These are phyloP conservation scores for Boletus huronensis DNA, from an alignment of 768 basidiomycete species.

Conservation along the genomic window DNA sequence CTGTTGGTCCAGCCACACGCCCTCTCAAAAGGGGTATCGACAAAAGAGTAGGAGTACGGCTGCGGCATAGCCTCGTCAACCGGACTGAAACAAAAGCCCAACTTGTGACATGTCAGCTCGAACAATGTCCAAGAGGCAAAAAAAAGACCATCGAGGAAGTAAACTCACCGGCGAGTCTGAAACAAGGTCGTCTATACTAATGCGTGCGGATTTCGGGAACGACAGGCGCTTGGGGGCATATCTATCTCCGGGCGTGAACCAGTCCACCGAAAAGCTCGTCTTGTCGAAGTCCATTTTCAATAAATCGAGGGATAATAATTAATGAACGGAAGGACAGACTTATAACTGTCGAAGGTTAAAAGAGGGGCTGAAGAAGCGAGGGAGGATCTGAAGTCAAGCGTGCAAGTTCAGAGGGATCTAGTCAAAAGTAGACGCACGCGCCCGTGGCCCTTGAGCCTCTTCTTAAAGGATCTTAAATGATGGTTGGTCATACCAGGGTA, in stretches of 20 bases:
- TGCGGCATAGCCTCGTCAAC: conserved; percentile 8
- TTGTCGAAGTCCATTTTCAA: conserved; percentile 33
- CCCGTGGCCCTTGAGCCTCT: not conserved
- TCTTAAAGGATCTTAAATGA: conserved; percentile 22
- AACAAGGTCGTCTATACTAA: conserved; percentile 30
- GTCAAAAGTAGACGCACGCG: conserved; percentile 1
- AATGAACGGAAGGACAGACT: conserved; percentile 5
- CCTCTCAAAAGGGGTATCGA: conserved; percentile 12
- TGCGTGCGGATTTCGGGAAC: conserved; percentile 33
- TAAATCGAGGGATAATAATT: conserved; percentile 1
- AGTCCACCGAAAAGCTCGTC: conserved; percentile 31
- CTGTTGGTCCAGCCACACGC: conserved; percentile 22
- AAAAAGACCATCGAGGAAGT: not conserved
- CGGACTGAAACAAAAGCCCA: conserved; percentile 23
- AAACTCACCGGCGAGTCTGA: conserved; percentile 27
- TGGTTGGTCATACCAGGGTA: conserved; percentile 9
- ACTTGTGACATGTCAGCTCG: conserved; percentile 16
- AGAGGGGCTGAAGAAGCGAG: not conserved
- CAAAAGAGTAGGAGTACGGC: conserved; percentile 15
- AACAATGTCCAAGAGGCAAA: not conserved
- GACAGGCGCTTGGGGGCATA: conserved; percentile 27
- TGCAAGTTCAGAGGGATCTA: conserved; percentile 3
- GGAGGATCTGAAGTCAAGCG: not conserved
- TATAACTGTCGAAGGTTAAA: not conserved
- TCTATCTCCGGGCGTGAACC: conserved; percentile 29